Percentiles rank a stretch among this genome's conserved stretches.
These are phyloP conservation scores for Penicillium capsulatum DNA, from an alignment of 2,329 filamentous ascomycete genomes.

Conservation along the genomic window DNA sequence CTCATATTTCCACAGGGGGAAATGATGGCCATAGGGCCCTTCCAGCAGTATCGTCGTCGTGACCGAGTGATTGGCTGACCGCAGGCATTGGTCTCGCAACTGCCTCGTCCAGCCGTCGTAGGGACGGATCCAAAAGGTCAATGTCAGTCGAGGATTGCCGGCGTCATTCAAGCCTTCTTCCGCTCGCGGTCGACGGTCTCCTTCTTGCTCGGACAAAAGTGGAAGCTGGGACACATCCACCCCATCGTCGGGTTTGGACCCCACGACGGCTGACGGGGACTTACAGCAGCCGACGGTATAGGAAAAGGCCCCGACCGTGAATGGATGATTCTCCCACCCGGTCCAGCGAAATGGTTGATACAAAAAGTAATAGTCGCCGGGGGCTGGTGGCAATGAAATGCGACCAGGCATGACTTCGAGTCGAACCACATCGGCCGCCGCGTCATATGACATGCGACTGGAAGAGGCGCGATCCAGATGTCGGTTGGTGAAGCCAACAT, in stretches of 20 bases:
- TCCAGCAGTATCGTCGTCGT: constrained; percentile 45
- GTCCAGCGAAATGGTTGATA: constrained; percentile 44
- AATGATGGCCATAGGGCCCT: constrained; percentile 48
- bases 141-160: constrained; percentile 24
- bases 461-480: constrained; percentile 28
- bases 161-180: no score
- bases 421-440: constrained; percentile 44
- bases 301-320: constrained; percentile 41
- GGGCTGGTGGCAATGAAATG: constrained; percentile 31
- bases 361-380: constrained; percentile 51
- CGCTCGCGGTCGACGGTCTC: no score
- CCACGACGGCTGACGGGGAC: not conserved
- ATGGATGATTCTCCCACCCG: constrained; percentile 52
- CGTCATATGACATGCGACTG: constrained; percentile 43
- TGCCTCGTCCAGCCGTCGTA: constrained; percentile 50
- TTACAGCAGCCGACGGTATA: constrained; percentile 9
- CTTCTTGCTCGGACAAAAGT: constrained; percentile 19
- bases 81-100: constrained; percentile 38
- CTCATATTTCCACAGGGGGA: constrained; percentile 45
- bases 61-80: constrained; percentile 21
- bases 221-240: constrained; percentile 23
- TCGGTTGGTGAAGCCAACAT: constrained; percentile 24
- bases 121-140: constrained; percentile 50
- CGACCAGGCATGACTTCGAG: constrained; percentile 43
- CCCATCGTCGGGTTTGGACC: constrained; percentile 6